Evolutionary conservation across 768 basidiomycete genomes (phyloP).

Genomic region (Kwoniella dejecticola): DNA sequence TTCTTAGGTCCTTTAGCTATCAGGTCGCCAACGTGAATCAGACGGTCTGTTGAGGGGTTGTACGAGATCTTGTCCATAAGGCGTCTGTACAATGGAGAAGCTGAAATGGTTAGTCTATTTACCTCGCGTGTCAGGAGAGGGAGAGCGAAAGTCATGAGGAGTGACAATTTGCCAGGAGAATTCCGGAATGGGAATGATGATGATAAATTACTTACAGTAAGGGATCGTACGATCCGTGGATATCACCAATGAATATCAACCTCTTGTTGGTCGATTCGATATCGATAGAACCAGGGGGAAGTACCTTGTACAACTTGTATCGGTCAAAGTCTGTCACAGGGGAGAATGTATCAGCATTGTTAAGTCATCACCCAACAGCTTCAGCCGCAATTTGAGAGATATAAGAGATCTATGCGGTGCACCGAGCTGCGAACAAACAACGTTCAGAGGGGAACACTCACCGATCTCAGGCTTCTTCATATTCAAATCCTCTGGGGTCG

Average conservation of each 20-base stretch:
- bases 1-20: slow-evolving; percentile 67
- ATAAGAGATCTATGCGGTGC: no score
- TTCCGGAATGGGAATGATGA: not conserved
- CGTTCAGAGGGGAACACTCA: not conserved
- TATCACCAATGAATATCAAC: slow-evolving; percentile 78
- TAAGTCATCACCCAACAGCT: no score
- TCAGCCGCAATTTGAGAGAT: no score
- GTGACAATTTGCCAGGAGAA: no score
- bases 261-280: slow-evolving; percentile 56
- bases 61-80: slow-evolving; percentile 69
- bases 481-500: slow-evolving; percentile 2
- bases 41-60: slow-evolving; percentile 64
- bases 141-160: no score
- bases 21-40: slow-evolving; percentile 84
- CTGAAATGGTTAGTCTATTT: no score
- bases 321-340: slow-evolving; percentile 48
- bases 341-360: no score
- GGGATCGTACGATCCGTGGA: slow-evolving; percentile 77
- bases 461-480: not conserved
- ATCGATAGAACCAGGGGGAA: slow-evolving; percentile 41
- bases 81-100: slow-evolving; percentile 57
- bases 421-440: no score
- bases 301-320: slow-evolving; percentile 49
- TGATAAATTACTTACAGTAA: slow-evolving; percentile 62
- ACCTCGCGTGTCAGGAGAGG: no score